Conservation (phyloP, 108 stramenopile species). For the Pseudonitzschia multistriata region DNA sequence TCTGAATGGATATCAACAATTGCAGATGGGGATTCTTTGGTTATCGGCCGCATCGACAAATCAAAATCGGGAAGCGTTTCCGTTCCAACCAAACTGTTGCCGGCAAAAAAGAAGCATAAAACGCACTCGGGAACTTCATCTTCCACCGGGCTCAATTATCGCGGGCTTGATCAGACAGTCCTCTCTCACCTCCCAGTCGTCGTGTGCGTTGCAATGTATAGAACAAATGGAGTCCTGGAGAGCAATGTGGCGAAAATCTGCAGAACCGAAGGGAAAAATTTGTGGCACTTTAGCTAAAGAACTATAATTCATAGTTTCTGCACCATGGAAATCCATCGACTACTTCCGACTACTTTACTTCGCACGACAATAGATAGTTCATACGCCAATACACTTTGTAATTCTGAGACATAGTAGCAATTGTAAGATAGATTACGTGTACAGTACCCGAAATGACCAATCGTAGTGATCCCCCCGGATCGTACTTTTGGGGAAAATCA, state of each 20-base stretch:
- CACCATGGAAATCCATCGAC: not conserved
- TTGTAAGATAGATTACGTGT: no score
- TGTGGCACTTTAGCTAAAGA: constrained; percentile 77
- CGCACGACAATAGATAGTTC: not conserved
- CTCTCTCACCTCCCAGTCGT: constrained; percentile 73
- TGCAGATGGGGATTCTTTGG: constrained; percentile 2
- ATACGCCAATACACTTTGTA: no score
- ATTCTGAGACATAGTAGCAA: no score
- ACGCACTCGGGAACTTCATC: not conserved
- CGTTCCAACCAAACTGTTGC: constrained; percentile 1
- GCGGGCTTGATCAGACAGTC: constrained; percentile 7
- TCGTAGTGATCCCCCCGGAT: no score
- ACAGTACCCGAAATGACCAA: no score
- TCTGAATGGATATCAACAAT: constrained; percentile 25
- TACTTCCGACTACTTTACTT: not conserved
- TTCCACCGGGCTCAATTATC: constrained; percentile 6
- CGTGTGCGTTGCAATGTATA: constrained; percentile 88
- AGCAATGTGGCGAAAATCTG: constrained; percentile 69
- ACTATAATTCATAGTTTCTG: not conserved
- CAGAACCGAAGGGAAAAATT: constrained; percentile 68
- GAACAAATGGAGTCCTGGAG: constrained; percentile 82
- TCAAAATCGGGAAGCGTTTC: not conserved
- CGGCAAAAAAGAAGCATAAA: constrained; percentile 17
- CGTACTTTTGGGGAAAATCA: no score
- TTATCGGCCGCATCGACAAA: constrained; percentile 63